phyloP scores from a whole-genome alignment of 768 basidiomycete genomes.

The Rhizopogon vulgaris region DNA sequence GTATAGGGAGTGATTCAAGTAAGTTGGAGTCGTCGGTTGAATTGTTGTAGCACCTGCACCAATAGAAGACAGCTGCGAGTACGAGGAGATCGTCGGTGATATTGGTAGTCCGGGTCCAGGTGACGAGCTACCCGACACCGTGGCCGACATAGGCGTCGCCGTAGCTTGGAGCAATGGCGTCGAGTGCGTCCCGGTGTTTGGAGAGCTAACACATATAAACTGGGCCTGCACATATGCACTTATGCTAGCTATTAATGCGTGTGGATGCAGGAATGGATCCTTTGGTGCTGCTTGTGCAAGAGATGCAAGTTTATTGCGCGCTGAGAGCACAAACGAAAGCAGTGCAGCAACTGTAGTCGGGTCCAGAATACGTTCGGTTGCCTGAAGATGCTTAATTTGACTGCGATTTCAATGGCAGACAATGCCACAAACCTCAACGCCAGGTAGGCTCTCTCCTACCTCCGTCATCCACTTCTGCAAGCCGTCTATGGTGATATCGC shows the following conservation, averaged over 20 bases:
- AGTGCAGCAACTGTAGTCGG: conserved; percentile 66
- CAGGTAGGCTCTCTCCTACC: conserved; percentile 55
- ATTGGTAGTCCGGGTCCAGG: conserved; percentile 6
- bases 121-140: conserved; percentile 11
- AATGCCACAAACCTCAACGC: conserved; percentile 44
- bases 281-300: conserved; percentile 49
- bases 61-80: conserved; percentile 21
- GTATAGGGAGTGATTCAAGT: conserved; percentile 22
- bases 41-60: conserved; percentile 19
- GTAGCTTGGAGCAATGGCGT: conserved; percentile 23
- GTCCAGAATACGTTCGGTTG: conserved; percentile 68
- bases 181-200: conserved; percentile 10
- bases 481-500: conserved; percentile 70
- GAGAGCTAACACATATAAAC: not conserved
- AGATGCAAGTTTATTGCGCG: conserved; percentile 64
- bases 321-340: conserved; percentile 59
- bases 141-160: conserved; percentile 11
- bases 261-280: conserved; percentile 74
- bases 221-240: conserved; percentile 22
- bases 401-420: not conserved
- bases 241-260: conserved; percentile 48
- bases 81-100: conserved; percentile 15
- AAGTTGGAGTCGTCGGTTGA: not conserved
- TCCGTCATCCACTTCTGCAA: conserved; percentile 62
- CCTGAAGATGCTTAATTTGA: conserved; percentile 29